Evolutionary conservation across 805 yeast species (phyloP).

Genomic region (Hanseniaspora meyeri): DNA sequence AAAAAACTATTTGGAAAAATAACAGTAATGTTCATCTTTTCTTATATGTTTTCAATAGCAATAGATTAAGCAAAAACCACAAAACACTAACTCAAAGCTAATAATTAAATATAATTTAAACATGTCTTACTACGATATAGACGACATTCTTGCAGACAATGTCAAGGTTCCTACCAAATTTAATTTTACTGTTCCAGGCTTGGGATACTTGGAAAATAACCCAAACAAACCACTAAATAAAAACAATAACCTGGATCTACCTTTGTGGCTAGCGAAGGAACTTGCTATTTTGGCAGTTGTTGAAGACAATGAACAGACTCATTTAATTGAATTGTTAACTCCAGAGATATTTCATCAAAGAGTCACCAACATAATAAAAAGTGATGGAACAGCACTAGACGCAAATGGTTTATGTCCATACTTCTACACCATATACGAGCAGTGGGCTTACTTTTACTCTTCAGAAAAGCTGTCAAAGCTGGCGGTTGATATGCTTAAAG

Average conservation of each 20-base stretch:
- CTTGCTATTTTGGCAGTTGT: slow-evolving; percentile 41
- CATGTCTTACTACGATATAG: slow-evolving; percentile 56
- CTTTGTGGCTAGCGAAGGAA: slow-evolving; percentile 78
- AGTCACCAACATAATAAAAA: slow-evolving; percentile 70
- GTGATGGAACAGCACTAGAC: slow-evolving; percentile 57
- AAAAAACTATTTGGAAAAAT: too few relatives aligned
- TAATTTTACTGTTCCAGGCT: slow-evolving; percentile 64
- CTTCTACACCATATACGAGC: slow-evolving; percentile 56
- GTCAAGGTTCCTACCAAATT: slow-evolving; percentile 71
- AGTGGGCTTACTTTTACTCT: slow-evolving; percentile 64
- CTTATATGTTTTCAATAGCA: neutral
- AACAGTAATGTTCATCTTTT: too few relatives aligned
- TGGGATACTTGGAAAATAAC: slow-evolving; percentile 77
- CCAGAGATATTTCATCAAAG: slow-evolving; percentile 58
- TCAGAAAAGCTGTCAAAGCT: slow-evolving; percentile 51
- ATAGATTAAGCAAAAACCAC: neutral
- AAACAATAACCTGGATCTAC: slow-evolving; percentile 61
- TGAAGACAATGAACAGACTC: slow-evolving; percentile 22
- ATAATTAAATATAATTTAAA: slow-evolving; percentile 17
- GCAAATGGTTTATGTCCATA: slow-evolving; percentile 52
- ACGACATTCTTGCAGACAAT: slow-evolving; percentile 59
- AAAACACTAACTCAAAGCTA: neutral
- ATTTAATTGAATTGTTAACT: slow-evolving; percentile 49
- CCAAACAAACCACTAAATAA: slow-evolving; percentile 46
- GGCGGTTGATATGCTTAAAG: slow-evolving; percentile 41